Evolutionary conservation across 2,329 filamentous ascomycete species (phyloP), one percentile per base, ranked within the genome.

Genomic region (Botrytis fabae): DNA sequence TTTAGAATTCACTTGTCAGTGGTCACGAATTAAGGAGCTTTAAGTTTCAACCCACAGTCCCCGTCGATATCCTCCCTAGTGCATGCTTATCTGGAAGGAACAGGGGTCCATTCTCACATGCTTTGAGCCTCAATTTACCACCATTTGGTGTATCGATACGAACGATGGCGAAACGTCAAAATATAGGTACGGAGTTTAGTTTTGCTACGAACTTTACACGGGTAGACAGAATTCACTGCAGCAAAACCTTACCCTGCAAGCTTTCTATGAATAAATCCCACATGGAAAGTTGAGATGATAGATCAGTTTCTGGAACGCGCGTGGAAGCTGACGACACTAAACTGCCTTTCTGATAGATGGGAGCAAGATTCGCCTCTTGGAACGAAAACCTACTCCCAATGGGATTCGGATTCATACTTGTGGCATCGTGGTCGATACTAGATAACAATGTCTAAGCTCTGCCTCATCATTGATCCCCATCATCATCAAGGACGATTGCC

Each of bases 401-500:
- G n/a, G n/a, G 28, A 35, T 25, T 32, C 10, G 10, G n/a, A 40
- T 57, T 38, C 28, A 16, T 57, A 10, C 32, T 61, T 7, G 18
- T 57, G n/a, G n/a, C 51, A 28, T 57, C n/a, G 14, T 32, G 51
- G 25, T 64, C 6, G 32, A 69, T 69, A 22, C 10, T 44, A 28
- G 7, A 42, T 70, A 20, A 22, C 22, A 20, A 22, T 46, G 6
- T 44, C 32, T 32, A 22, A 60, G 51, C 5, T 57, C 25, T 46
- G 25, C 40, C 65, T 40, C 32, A 20, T 62, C 35, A 74, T 85
- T 83, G 38, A 72, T 87, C 83, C 65, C 83, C 83, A 69, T 91
- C 89, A 18, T 85, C 83, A 79, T 93, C 93, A 75, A 97, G 84
- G 40, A 97, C 93, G 74, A 95, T 85, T 69, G 89, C 88, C 73